A percentile compares a stretch with the other conserved stretches of the same genome.
Evolutionary conservation across 2,329 filamentous ascomycete species (phyloP).

Genomic region (Alternaria longipes): DNA sequence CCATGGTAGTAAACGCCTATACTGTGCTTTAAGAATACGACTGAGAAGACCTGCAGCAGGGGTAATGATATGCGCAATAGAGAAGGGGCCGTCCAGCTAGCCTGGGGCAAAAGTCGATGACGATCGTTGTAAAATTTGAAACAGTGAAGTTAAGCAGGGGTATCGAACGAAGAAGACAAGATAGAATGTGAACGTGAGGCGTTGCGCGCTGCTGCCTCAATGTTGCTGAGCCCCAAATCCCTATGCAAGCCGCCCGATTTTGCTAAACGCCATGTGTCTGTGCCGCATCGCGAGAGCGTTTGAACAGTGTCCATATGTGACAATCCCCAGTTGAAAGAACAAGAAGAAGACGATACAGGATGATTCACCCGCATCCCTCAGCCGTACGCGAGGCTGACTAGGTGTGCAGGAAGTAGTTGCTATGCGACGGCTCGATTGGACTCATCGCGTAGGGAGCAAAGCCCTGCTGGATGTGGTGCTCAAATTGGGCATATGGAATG

Average conservation of each 20-base stretch:
- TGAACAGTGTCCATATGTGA: slow-evolving; percentile 1
- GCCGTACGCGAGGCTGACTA: slow-evolving; percentile 4
- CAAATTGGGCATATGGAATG: slow-evolving; percentile 46
- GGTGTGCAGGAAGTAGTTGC: slow-evolving; percentile 43
- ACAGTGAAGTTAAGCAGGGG: slow-evolving; percentile 16
- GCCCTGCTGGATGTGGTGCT: slow-evolving; percentile 42
- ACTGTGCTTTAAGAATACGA: background rate
- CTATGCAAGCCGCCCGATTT: slow-evolving; percentile 13
- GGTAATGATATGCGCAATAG: background rate
- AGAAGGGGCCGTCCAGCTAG: slow-evolving; percentile 2
- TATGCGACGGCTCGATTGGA: slow-evolving; percentile 42
- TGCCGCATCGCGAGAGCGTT: slow-evolving; percentile 7
- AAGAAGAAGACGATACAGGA: background rate
- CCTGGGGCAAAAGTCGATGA: background rate
- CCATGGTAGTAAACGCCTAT: background rate
- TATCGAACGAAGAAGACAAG: slow-evolving; percentile 14
- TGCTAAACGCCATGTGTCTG: slow-evolving; percentile 10
- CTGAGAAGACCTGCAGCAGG: background rate
- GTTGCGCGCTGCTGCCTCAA: slow-evolving; percentile 1
- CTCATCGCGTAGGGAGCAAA: slow-evolving; percentile 50
- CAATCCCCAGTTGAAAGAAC: slow-evolving; percentile 4
- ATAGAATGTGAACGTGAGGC: slow-evolving; percentile 3
- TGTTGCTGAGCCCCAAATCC: slow-evolving; percentile 9
- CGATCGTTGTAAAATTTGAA: slow-evolving; percentile 5
- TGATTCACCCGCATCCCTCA: background rate